phyloP scores from a whole-genome alignment of 495 filamentous ascomycete species.

The Penicillium atrosanguineum region DNA sequence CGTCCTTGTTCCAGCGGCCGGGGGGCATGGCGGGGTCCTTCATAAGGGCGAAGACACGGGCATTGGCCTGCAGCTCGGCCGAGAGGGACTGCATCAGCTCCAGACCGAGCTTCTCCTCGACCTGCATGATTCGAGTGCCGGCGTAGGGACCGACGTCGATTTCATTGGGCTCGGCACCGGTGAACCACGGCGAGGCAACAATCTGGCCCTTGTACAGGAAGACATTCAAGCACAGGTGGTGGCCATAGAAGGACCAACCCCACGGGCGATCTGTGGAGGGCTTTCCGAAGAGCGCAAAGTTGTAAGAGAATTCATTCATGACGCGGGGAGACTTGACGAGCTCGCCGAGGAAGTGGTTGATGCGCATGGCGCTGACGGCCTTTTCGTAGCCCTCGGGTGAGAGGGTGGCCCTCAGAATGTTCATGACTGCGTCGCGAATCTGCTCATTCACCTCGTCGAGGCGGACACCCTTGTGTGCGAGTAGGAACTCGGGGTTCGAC shows the following conservation, averaged over 20 bases:
- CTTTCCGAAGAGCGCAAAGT: constrained; percentile 61
- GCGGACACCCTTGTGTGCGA: constrained; percentile 61
- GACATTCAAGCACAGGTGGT: constrained; percentile 69
- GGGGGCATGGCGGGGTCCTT: constrained; percentile 60
- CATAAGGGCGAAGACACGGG: constrained; percentile 55
- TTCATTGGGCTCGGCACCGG: constrained; percentile 71
- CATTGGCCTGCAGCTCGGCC: constrained; percentile 43
- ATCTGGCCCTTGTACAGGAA: constrained; percentile 61
- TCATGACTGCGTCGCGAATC: constrained; percentile 48
- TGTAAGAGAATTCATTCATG: constrained; percentile 74
- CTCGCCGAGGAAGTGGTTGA: constrained; percentile 75
- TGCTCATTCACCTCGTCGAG: constrained; percentile 54
- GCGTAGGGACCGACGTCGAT: constrained; percentile 61
- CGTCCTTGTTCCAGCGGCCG: constrained; percentile 71
- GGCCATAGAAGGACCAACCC: constrained; percentile 75
- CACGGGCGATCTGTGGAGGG: constrained; percentile 56
- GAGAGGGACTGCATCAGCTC: constrained; percentile 64
- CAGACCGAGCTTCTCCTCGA: constrained; percentile 62
- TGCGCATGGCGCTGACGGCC: constrained; percentile 65
- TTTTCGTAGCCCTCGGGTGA: constrained; percentile 71
- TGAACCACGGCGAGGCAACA: constrained; percentile 68
- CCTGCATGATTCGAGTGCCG: constrained; percentile 61
- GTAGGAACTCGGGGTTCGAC: constrained; percentile 72
- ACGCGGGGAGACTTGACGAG: constrained; percentile 58
- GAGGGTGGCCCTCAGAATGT: constrained; percentile 54